Evolutionary conservation across 2,329 filamentous ascomycete genomes (phyloP).

Genomic region (Dryadomyces quercivorus): DNA sequence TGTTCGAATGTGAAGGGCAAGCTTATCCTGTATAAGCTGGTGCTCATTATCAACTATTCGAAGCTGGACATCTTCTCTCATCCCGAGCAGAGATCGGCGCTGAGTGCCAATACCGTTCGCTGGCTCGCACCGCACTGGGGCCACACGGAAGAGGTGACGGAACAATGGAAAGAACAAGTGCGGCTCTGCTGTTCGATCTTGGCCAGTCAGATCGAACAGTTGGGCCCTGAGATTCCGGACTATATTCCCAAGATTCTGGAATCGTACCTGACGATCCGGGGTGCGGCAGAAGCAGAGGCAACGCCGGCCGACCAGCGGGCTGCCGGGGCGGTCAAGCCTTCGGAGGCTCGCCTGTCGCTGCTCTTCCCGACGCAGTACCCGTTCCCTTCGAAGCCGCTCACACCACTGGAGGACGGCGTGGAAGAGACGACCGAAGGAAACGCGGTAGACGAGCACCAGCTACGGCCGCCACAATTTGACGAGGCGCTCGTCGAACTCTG

Average conservation of each 20-base stretch:
- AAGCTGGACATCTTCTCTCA: constrained; percentile 69
- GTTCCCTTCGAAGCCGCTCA: constrained; percentile 62
- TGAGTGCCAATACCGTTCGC: constrained; percentile 70
- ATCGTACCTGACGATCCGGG: constrained; percentile 69
- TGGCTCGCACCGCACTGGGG: constrained; percentile 97
- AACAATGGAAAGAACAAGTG: constrained; percentile 87
- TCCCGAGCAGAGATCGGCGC: constrained; percentile 59
- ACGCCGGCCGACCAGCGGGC: not conserved
- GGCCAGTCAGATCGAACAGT: constrained; percentile 67
- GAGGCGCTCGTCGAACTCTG: constrained; percentile 83
- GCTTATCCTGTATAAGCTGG: constrained; percentile 79
- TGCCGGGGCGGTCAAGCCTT: constrained; percentile 15
- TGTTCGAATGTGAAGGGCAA: constrained; percentile 82
- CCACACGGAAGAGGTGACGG: constrained; percentile 55
- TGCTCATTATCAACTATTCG: constrained; percentile 86
- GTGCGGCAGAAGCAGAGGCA: constrained; percentile 24
- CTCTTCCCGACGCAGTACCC: constrained; percentile 86
- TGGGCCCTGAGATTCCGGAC: constrained; percentile 71
- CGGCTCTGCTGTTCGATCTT: constrained; percentile 87
- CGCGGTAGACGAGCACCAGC: not conserved
- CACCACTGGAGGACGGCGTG: constrained; percentile 13
- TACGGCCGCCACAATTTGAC: constrained; percentile 44
- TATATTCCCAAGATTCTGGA: constrained; percentile 86
- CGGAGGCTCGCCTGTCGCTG: constrained; percentile 62
- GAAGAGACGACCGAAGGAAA: constrained; percentile 18